Conservation (phyloP, 768 basidiomycete species). For the Exsudoporus frostii region DNA sequence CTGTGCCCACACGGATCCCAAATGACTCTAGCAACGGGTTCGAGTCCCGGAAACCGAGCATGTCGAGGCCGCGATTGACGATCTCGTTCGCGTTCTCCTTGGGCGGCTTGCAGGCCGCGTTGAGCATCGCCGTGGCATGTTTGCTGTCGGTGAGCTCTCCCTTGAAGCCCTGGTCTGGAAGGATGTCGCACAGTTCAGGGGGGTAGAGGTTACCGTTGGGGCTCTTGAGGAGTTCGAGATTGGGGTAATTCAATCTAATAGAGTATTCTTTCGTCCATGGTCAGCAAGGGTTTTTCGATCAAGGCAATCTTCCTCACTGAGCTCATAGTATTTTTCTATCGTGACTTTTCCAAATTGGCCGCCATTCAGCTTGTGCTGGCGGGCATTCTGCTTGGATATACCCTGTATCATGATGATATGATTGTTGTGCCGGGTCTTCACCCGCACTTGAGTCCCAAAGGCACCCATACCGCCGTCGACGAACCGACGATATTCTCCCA, state of each 20-base stretch:
- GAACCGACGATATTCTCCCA: constrained; percentile 39
- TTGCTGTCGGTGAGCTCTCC: constrained; percentile 46
- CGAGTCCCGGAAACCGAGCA: constrained; percentile 39
- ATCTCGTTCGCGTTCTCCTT: constrained; percentile 46
- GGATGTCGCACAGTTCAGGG: constrained; percentile 46
- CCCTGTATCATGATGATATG: constrained; percentile 66
- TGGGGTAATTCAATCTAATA: constrained; percentile 33
- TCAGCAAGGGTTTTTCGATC: background rate
- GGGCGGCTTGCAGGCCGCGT: constrained; percentile 44
- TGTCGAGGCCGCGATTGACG: constrained; percentile 37
- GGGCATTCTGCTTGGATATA: constrained; percentile 38
- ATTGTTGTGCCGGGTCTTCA: constrained; percentile 61
- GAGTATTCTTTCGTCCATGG: constrained; percentile 35
- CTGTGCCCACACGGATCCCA: constrained; percentile 40
- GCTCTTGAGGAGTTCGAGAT: constrained; percentile 40
- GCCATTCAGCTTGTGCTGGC: constrained; percentile 40
- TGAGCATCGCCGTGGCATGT: constrained; percentile 48
- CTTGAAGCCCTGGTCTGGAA: constrained; percentile 37
- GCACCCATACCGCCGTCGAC: constrained; percentile 49
- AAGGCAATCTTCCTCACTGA: constrained; percentile 30
- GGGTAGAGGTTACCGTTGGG: constrained; percentile 38
- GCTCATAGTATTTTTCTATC: constrained; percentile 44
- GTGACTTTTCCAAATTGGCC: constrained; percentile 34
- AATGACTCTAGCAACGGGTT: constrained; percentile 38
- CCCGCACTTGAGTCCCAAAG: constrained; percentile 63